phyloP scores from a whole-genome alignment of 495 filamentous ascomycete species.

The Hyaloscypha hepaticicola region DNA sequence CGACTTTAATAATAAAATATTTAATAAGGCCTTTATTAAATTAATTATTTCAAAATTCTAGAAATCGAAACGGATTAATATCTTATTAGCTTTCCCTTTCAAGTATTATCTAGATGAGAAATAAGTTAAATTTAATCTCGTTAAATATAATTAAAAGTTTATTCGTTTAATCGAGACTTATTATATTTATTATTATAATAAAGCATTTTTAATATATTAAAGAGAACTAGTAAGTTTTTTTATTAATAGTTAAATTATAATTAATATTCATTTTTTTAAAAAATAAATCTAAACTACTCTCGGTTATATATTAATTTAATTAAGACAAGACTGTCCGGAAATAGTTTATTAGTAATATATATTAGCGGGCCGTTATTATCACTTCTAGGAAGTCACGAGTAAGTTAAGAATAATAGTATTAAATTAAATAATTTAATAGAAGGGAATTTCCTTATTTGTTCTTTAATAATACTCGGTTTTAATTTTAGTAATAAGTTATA shows the following conservation, averaged over 20 bases:
- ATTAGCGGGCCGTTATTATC: too few relatives aligned
- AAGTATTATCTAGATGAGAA: slow-evolving; percentile 29
- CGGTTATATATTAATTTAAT: too few relatives aligned
- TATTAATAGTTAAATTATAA: too few relatives aligned
- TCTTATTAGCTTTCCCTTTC: slow-evolving; percentile 36
- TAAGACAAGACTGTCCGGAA: too few relatives aligned
- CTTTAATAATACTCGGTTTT: slow-evolving; percentile 17
- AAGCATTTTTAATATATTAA: too few relatives aligned
- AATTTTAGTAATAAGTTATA: slow-evolving; percentile 18
- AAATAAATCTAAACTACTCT: too few relatives aligned
- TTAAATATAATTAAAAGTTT: slow-evolving; percentile 36
- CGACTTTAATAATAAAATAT: slow-evolving; percentile 34
- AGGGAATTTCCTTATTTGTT: slow-evolving; percentile 18
- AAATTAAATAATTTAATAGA: neutral
- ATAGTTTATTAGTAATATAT: too few relatives aligned
- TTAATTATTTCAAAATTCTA: slow-evolving; percentile 34
- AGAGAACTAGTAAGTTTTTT: too few relatives aligned
- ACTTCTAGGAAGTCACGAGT: neutral
- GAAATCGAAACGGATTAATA: slow-evolving; percentile 33
- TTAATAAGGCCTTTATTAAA: slow-evolving; percentile 31
- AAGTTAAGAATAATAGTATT: slow-evolving; percentile 1
- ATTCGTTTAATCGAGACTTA: slow-evolving; percentile 3
- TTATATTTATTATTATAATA: too few relatives aligned
- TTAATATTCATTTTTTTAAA: too few relatives aligned
- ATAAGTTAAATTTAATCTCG: slow-evolving; percentile 23